These are phyloP conservation scores for Brassica nigra DNA, from an alignment of 345 rosid genomes.

Conservation along the genomic window DNA sequence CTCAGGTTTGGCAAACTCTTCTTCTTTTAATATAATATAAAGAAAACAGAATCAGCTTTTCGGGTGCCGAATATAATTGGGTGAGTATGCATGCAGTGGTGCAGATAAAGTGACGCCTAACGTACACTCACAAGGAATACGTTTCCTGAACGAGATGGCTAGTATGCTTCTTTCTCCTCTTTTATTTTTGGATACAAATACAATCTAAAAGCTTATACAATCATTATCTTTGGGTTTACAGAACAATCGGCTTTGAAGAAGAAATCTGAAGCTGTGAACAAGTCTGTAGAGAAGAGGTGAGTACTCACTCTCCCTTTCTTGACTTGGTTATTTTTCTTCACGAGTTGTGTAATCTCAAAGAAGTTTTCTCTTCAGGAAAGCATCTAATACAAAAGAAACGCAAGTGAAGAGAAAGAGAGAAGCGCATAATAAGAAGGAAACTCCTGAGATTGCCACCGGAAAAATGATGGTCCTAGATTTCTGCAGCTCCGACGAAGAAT, in stretches of 20 bases:
- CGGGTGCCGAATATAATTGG: background rate
- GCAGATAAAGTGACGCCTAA: slow-evolving; percentile 89
- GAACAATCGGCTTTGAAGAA: slow-evolving; percentile 51
- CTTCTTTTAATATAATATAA: background rate
- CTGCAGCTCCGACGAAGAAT: slow-evolving; percentile 75
- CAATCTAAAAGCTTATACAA: background rate
- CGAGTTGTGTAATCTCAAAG: background rate
- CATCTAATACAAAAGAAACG: slow-evolving; percentile 40
- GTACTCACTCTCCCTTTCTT: background rate
- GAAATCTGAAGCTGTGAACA: slow-evolving; percentile 41
- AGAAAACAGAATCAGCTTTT: background rate
- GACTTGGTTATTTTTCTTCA: background rate
- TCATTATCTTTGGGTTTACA: slow-evolving; percentile 34
- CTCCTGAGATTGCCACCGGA: slow-evolving; percentile 30
- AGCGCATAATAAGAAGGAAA: slow-evolving; percentile 20
- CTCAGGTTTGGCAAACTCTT: slow-evolving; percentile 54
- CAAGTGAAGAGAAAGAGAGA: slow-evolving; percentile 53
- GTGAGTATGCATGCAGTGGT: slow-evolving; percentile 49
- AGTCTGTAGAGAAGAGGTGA: slow-evolving; percentile 58
- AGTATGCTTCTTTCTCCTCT: slow-evolving; percentile 44
- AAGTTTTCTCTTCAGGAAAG: slow-evolving; percentile 53
- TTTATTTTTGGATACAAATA: slow-evolving; percentile 4
- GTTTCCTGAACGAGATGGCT: slow-evolving; percentile 81
- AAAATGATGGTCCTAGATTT: slow-evolving; percentile 72
- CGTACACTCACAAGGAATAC: slow-evolving; percentile 81